Evolutionary conservation across 768 basidiomycete species (phyloP), one percentile per base, ranked within the genome.

Genomic region (Rubroboletus satanas): DNA sequence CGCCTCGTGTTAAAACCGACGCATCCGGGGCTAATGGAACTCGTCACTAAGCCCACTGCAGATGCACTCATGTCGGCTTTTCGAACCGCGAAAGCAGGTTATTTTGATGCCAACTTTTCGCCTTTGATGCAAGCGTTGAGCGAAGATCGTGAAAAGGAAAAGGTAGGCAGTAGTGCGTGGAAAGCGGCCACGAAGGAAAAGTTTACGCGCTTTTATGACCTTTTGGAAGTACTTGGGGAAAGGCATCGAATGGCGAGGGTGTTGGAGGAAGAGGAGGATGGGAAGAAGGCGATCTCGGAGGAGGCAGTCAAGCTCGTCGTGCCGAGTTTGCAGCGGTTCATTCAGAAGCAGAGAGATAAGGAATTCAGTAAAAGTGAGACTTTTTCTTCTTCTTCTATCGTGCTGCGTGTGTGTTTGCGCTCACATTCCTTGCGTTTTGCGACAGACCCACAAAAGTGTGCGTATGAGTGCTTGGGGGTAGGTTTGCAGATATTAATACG

Each of bases 301-400:
- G 91, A 93, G 66, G 84, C 85, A 8, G 81, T 86, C 28, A 87
- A 84, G 73, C 75, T 92, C 8, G 85, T 92, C 11, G 79, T 91
- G 10, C 89, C 90, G 26, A 81, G 80, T 39, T 75, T 93, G 57
- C 81, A 87, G 69, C 74, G 84, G 52, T 92, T 93, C 63, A 80
- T 79, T 57, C 84, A 87, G 69, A 87, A 84, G 67, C 83, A 88
- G 62, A 78, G 77, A 36, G 90, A 89, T 41, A 90, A 87, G 67
- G 89, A 92, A 59, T 90, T 91, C 61, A 90, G 89, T 68, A 90
- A 88, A 74, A 90, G 91, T 91, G 59, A 64, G 17, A 81, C 74
- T 2, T 32, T 23, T 12, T n/a, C 12, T 29, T 43, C 33, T 14
- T 39, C 15, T 51, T 35, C 35, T 37, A 6, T 37, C 50, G 4